phyloP scores from a whole-genome alignment of 345 rosid genomes.

The Abelmoschus esculentus region DNA sequence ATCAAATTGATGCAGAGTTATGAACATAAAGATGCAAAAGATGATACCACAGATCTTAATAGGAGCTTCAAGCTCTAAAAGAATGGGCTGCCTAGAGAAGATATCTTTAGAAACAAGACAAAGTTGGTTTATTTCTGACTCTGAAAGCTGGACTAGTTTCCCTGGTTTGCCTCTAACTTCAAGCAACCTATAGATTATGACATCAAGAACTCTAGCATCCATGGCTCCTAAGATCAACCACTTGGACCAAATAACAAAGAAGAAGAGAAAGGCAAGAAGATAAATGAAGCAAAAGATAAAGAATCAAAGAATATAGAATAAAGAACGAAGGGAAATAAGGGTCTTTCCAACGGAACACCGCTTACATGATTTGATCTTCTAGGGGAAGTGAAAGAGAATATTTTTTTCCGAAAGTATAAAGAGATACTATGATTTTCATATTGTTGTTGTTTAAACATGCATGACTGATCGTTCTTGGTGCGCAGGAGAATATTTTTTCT shows the following conservation, averaged over 20 bases:
- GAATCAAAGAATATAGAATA: not conserved
- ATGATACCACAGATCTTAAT: conserved; percentile 55
- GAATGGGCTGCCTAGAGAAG: conserved; percentile 47
- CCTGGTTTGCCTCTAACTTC: conserved; percentile 46
- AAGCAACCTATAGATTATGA: conserved; percentile 42
- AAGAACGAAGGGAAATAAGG: not conserved
- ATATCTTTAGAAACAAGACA: conserved; percentile 36
- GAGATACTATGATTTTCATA: no score
- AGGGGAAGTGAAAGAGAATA: not conserved
- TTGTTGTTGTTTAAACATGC: not conserved
- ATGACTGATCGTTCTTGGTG: not conserved
- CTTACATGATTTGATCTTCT: not conserved
- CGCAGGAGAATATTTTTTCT: not conserved
- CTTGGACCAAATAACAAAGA: not conserved
- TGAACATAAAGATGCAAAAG: not conserved
- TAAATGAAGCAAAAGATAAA: not conserved
- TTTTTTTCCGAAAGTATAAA: no score
- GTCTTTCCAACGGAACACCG: not conserved
- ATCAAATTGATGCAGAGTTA: not conserved
- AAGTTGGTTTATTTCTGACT: conserved; percentile 52
- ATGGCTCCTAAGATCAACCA: conserved; percentile 6
- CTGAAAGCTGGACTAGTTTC: conserved; percentile 47
- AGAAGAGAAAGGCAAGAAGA: not conserved
- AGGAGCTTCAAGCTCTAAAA: conserved; percentile 60
- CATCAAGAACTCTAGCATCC: conserved; percentile 44